Evolutionary conservation across 2,329 filamentous ascomycete genomes (phyloP).

Genomic region (Cladosporium sphaerospermum): DNA sequence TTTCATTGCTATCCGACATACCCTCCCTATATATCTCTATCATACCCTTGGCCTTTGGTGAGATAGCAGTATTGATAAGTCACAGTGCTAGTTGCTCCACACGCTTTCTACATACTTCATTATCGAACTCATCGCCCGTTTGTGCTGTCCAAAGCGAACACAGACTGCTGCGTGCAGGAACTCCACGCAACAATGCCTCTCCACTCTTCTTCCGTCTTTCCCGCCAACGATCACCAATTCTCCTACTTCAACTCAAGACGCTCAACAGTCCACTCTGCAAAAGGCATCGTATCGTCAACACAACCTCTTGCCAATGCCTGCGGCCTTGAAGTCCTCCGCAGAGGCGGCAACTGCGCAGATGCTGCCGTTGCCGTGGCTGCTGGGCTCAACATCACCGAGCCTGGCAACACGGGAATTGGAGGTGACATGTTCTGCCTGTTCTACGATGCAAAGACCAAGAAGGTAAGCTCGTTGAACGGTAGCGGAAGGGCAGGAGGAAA

Average conservation of each 20-base stretch:
- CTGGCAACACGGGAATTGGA: conserved; percentile 86
- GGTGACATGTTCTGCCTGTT: conserved; percentile 96
- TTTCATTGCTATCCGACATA: not conserved
- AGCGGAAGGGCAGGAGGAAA: conserved; percentile 75
- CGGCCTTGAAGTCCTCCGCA: conserved; percentile 74
- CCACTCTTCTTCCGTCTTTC: conserved; percentile 45
- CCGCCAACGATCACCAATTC: conserved; percentile 45
- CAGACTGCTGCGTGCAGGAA: not conserved
- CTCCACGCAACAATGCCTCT: conserved; percentile 38
- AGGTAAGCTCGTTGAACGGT: conserved; percentile 82
- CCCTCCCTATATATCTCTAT: not conserved
- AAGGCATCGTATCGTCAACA: conserved; percentile 83
- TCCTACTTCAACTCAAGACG: conserved; percentile 69
- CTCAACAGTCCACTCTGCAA: conserved; percentile 88
- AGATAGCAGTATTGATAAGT: conserved; percentile 8
- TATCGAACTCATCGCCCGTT: too few species aligned
- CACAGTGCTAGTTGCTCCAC: not conserved
- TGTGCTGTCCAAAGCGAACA: not conserved
- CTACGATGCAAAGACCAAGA: conserved; percentile 76
- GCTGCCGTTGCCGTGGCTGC: conserved; percentile 94
- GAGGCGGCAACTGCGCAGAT: conserved; percentile 91
- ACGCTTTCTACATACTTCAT: too few species aligned
- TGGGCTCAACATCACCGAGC: conserved; percentile 87
- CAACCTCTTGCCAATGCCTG: conserved; percentile 87
- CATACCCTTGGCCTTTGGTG: not conserved